Evolutionary conservation across 2,329 filamentous ascomycete genomes (phyloP), one percentile per base, ranked within the genome.

Genomic region (Zymoseptoria brevis): DNA sequence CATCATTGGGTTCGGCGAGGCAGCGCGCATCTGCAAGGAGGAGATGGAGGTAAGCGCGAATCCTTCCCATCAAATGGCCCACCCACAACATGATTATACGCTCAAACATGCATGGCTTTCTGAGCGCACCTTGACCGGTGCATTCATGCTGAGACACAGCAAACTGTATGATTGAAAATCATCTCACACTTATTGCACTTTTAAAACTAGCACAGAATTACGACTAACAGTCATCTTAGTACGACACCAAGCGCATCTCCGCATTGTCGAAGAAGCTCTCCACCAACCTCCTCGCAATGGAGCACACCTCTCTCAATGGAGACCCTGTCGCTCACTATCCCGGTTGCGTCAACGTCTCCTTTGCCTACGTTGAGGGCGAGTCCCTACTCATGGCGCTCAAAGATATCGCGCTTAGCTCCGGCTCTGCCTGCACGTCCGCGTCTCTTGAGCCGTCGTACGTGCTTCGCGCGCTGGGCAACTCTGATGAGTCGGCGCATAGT

Each of bases 361-460:
- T 99, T 72, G 93, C 94, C 35, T 99, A 99, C 70, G 91, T 99
- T 4, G 94, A 99, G 76, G 94, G 94, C 66, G 94, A 99, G 76
- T 97, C 94, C 2, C 86, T 99, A 1, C 82, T 99, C 64, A 99
- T 99, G 94, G 94, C 94, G 0, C 79, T 99, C 52, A 99, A 99
- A 77, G 94, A 99, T 68, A 96, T 99, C 75, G 94, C 94, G 0
- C 80, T 99, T 41, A 97, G 93, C 6, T 99, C 94, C 0, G 94
- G 94, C 59, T 96, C 91, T 71, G 94, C 94, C 5, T 99, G 94
- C 77, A 99, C 94, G 1, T 97, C 93, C 4, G 94, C 94, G 0
- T 99, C 94, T 0, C 80, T 99, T 35, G 94, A 99, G 75, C 94
- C 94, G 16, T 96, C 90, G 74, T 99, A 99, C 74, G 94, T 99